A percentile compares a stretch with the other conserved stretches of the same genome.
Conservation (phyloP, 2,329 filamentous ascomycete species). For the Ceratocystis destructans region DNA sequence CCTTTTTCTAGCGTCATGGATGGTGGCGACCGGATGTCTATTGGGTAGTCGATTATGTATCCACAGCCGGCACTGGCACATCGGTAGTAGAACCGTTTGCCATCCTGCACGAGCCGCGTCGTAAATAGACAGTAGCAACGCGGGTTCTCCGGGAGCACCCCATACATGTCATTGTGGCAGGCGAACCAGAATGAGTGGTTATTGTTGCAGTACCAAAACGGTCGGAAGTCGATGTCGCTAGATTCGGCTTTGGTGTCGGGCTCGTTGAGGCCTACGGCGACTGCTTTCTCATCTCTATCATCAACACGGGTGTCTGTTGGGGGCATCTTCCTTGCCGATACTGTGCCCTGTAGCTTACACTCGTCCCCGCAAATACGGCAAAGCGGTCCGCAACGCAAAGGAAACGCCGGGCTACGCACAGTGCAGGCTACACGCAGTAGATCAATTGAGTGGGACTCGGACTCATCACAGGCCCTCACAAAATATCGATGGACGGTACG, state of each 20-base stretch:
- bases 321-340: not conserved
- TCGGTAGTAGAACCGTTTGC: constrained; percentile 9
- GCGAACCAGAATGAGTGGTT: constrained; percentile 9
- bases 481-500: constrained; percentile 11
- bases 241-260: too few relatives aligned
- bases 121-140: constrained; percentile 17
- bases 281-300: not conserved
- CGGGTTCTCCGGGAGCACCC: constrained; percentile 18
- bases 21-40: not conserved
- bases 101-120: constrained; percentile 4
- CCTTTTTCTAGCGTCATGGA: not conserved
- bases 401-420: constrained; percentile 15
- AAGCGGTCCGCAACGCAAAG: constrained; percentile 13
- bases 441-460: not conserved
- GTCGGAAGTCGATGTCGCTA: not conserved
- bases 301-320: not conserved
- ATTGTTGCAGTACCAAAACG: constrained; percentile 10
- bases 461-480: not conserved
- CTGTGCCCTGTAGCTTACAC: not conserved
- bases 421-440: constrained; percentile 8
- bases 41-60: constrained; percentile 13
- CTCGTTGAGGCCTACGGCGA: not conserved
- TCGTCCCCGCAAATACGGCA: constrained; percentile 15
- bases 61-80: constrained; percentile 16
- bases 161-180: constrained; percentile 14